phyloP scores from a whole-genome alignment of 192 early-diverging fungal species.

The Kappamyces sp. region DNA sequence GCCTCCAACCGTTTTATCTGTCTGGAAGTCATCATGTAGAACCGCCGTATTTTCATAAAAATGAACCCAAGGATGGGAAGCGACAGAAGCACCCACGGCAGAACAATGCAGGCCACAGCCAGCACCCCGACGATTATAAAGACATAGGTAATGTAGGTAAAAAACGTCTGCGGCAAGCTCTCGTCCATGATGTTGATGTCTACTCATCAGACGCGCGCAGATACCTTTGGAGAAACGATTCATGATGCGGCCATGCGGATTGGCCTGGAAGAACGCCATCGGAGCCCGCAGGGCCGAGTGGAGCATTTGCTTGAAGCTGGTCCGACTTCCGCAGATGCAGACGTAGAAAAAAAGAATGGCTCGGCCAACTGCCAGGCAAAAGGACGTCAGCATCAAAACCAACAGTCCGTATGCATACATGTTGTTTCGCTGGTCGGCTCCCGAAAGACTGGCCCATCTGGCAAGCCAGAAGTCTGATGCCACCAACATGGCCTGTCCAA shows the following conservation, averaged over 20 bases:
- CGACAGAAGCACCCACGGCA: not conserved
- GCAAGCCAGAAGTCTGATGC: constrained; percentile 52
- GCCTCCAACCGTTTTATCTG: constrained; percentile 69
- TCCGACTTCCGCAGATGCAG: constrained; percentile 22
- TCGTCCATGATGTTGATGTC: constrained; percentile 4
- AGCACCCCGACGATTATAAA: not conserved
- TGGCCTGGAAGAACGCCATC: not conserved
- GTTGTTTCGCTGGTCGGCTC: constrained; percentile 28
- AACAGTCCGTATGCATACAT: constrained; percentile 37
- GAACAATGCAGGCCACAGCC: not conserved
- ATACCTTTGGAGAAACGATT: not conserved
- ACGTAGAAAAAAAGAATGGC: constrained; percentile 49
- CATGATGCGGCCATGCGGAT: not conserved
- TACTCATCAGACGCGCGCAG: not conserved
- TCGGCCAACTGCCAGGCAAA: constrained; percentile 41
- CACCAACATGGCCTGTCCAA: constrained; percentile 30
- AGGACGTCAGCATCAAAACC: constrained; percentile 32
- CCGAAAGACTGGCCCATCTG: constrained; percentile 34
- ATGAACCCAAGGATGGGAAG: constrained; percentile 1
- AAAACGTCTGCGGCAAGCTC: not conserved
- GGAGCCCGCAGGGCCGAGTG: not conserved
- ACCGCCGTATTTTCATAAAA: not conserved
- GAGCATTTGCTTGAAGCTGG: not conserved
- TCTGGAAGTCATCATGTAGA: not conserved
- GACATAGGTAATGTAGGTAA: not conserved